Evolutionary conservation across 2,329 filamentous ascomycete species (phyloP), one percentile per base, ranked within the genome.

Genomic region (Thelonectria rubi): DNA sequence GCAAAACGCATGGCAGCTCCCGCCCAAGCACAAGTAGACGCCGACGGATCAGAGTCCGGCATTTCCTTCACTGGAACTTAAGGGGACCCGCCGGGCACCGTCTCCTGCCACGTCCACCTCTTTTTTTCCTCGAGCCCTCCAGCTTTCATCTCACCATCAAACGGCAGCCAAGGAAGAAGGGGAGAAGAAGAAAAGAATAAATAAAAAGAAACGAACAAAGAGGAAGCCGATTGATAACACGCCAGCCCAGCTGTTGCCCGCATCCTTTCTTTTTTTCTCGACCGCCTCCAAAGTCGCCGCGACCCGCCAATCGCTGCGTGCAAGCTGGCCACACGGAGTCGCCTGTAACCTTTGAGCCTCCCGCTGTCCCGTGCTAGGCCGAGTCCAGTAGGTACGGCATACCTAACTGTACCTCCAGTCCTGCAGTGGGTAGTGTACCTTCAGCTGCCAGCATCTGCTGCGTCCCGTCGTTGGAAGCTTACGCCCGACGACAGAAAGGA

Each of bases 261-360:
- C 42, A 45, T 21, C 10, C 12, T n/a, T n/a, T n/a, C n/a, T n/a
- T n/a, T n/a, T n/a, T n/a, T n/a, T n/a, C n/a, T n/a, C n/a, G n/a
- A n/a, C n/a, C n/a, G n/a, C n/a, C 34, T 40, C 49, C 20, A 52
- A 42, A 50, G 39, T 34, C 40, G 20, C 53, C 37, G 47, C 21
- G 20, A 58, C 50, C 12, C 17, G 50, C 69, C 69, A 71, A 71
- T 71, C 66, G 69, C 53, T 54, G 53, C 56, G 55, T 60, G 68
- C 60, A 71, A 71, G 69, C 61, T 71, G 67, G 69, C 69, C 67
- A 71, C 69, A 71, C 62, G 56, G 39, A 65, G 49, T 50, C 58
- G 39, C 51, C 49, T 67, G 65, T 58, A 70, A 59, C 64, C 69
- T 68, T 70, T 71, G 65, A 71, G 67, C 64, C 68, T 70, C 42